Conservation (phyloP, 2,329 filamentous ascomycete species). For the Amesomyces nigricolor region DNA sequence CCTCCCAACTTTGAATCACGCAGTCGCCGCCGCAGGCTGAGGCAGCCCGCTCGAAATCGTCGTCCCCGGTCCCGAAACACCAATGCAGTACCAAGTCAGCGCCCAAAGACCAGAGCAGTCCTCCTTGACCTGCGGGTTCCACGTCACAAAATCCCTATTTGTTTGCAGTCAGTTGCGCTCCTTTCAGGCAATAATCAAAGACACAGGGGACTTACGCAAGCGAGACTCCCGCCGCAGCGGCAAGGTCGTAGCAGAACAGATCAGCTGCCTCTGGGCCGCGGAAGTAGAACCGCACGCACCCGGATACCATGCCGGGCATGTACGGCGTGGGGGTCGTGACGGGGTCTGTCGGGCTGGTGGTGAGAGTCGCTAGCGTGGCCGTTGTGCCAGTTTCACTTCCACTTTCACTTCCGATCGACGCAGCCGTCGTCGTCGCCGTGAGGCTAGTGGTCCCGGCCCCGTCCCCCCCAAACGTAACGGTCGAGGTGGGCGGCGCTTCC, state of each 20-base stretch:
- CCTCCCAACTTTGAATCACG: too few species aligned
- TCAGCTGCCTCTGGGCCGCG: neutral
- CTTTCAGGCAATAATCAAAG: neutral
- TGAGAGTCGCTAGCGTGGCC: neutral
- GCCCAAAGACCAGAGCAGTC: neutral
- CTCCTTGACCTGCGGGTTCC: neutral
- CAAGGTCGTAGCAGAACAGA: neutral
- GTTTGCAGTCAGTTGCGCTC: too few species aligned
- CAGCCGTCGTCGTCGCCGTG: too few species aligned
- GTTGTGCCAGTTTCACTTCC: neutral
- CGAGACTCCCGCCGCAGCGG: neutral
- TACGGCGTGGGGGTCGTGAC: constrained; percentile 24
- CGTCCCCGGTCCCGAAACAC: neutral
- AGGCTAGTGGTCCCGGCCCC: neutral
- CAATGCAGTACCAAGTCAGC: constrained; percentile 4
- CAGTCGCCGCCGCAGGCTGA: neutral
- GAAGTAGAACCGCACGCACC: constrained; percentile 10
- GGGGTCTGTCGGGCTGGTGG: constrained; percentile 24
- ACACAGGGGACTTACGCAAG: neutral
- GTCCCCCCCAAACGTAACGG: neutral
- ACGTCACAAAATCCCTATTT: neutral
- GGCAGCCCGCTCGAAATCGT: constrained; percentile 2
- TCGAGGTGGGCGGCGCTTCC: neutral
- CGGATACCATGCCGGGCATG: constrained; percentile 23
- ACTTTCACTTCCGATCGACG: too few species aligned